Conservation (phyloP, 2,329 filamentous ascomycete genomes). For the Gliomastix tumulicola region DNA sequence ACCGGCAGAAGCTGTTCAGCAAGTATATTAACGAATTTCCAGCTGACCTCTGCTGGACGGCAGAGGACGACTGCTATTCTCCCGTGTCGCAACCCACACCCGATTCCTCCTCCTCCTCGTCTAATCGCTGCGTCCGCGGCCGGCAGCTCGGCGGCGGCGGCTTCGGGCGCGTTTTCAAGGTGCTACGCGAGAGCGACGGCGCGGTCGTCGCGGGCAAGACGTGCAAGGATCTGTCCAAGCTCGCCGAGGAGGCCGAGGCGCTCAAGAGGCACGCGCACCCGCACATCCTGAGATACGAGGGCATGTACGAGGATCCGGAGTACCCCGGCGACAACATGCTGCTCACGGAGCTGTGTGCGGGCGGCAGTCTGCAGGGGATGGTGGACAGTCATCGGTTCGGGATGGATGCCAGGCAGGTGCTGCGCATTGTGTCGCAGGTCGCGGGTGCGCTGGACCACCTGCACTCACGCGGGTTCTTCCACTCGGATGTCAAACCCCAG, state of each 20-base stretch:
- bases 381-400: slow-evolving; percentile 8
- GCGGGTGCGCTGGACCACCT: slow-evolving; percentile 16
- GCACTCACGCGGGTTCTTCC: slow-evolving; percentile 13
- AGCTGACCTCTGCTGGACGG: background rate
- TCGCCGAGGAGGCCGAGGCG: slow-evolving; percentile 14
- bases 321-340: slow-evolving; percentile 12
- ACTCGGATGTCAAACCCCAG: slow-evolving; percentile 21
- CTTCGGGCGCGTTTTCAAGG: slow-evolving; percentile 18
- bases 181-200: slow-evolving; percentile 13
- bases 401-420: slow-evolving; percentile 8
- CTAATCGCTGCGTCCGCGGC: too few species aligned
- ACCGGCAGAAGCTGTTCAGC: too few species aligned
- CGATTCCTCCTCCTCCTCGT: too few species aligned
- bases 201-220: slow-evolving; percentile 19
- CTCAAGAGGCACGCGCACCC: slow-evolving; percentile 16
- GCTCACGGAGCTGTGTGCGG: slow-evolving; percentile 20
- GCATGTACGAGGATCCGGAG: slow-evolving; percentile 14
- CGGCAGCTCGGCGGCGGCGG: slow-evolving; percentile 16
- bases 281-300: slow-evolving; percentile 18
- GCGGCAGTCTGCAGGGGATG: slow-evolving; percentile 18
- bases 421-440: slow-evolving; percentile 14
- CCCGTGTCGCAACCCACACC: background rate
- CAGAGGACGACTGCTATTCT: background rate
- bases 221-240: slow-evolving; percentile 9
- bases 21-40: too few species aligned